Conservation (phyloP, 2,329 filamentous ascomycete genomes). For the Shiraia bambusicola region DNA sequence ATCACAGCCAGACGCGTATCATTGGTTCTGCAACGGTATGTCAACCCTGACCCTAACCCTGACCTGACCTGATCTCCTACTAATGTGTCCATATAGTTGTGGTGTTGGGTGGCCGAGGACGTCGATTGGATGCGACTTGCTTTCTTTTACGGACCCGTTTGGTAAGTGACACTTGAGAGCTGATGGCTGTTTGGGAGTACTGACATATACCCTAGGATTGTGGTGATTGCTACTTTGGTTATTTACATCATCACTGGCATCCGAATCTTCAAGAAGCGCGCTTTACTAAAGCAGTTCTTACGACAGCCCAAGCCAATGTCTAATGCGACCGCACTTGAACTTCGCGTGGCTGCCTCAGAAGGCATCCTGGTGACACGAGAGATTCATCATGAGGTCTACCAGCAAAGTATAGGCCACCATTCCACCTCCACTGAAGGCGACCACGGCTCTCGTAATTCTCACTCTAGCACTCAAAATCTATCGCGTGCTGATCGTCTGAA, state of each 20-base stretch:
- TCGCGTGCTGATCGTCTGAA: conserved; percentile 1
- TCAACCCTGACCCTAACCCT: conserved; percentile 1
- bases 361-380: conserved; percentile 59
- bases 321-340: neutral
- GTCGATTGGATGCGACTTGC: conserved; percentile 74
- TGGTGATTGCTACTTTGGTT: conserved; percentile 61
- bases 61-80: too few species aligned
- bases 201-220: conserved; percentile 40
- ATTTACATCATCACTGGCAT: conserved; percentile 68
- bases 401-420: conserved; percentile 41
- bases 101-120: conserved; percentile 73
- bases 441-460: conserved; percentile 30
- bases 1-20: conserved; percentile 56
- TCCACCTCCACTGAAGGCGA: conserved; percentile 9
- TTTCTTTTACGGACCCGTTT: conserved; percentile 72
- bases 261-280: conserved; percentile 67
- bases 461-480: conserved; percentile 28
- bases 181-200: too few species aligned
- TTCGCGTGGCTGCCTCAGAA: conserved; percentile 41
- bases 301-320: conserved; percentile 10
- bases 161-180: conserved; percentile 49
- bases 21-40: conserved; percentile 70
- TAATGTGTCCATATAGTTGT: conserved; percentile 53
- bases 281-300: conserved; percentile 48
- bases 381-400: conserved; percentile 59